Evolutionary conservation across 2,329 filamentous ascomycete genomes (phyloP).

Genomic region (Scleromitrula shiraiana): DNA sequence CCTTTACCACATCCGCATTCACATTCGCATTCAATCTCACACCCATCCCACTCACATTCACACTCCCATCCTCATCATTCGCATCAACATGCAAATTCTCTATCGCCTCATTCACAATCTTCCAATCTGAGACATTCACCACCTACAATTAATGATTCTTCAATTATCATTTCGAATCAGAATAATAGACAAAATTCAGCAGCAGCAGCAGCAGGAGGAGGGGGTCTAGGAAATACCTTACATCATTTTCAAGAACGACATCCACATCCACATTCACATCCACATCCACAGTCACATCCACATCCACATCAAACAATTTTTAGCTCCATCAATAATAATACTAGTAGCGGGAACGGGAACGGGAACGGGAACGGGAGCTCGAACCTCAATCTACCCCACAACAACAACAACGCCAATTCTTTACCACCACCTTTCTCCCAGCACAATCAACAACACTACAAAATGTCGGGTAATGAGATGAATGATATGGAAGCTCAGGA

Average conservation of each 20-base stretch:
- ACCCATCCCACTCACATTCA: constrained; percentile 4
- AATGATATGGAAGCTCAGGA: constrained; percentile 43
- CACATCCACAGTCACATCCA: constrained; percentile 1
- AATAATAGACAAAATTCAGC: background rate
- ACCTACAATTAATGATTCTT: background rate
- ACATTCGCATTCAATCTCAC: background rate
- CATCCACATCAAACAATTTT: constrained; percentile 9
- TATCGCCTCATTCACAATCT: background rate
- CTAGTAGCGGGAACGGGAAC: background rate
- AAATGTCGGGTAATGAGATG: constrained; percentile 17
- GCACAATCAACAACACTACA: constrained; percentile 15
- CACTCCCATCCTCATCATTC: constrained; percentile 8
- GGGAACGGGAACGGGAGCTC: background rate
- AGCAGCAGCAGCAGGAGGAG: background rate
- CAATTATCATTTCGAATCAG: constrained; percentile 1
- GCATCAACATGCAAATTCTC: background rate
- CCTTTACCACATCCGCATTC: background rate
- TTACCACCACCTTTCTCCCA: constrained; percentile 4
- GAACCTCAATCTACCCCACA: constrained; percentile 4
- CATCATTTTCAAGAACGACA: constrained; percentile 3
- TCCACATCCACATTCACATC: constrained; percentile 11
- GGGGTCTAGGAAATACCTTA: constrained; percentile 8
- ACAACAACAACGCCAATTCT: constrained; percentile 12
- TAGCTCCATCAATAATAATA: constrained; percentile 1
- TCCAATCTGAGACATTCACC: background rate